Percentiles rank a stretch among this genome's conserved stretches.
Conservation (phyloP, 768 basidiomycete species). For the Suillus bovinus region DNA sequence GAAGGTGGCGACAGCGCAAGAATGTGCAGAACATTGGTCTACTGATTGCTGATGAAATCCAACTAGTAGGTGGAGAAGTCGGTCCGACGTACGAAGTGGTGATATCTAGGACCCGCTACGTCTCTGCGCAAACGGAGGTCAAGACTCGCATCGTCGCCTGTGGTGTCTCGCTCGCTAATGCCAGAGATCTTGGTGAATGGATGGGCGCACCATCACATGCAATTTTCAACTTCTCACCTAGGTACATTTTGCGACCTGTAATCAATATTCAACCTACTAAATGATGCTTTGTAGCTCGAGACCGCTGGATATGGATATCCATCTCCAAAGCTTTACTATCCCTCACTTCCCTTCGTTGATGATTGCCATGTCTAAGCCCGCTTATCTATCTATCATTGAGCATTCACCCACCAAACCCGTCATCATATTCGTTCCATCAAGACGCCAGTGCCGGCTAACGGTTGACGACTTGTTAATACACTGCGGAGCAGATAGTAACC, state of each 20-base stretch:
- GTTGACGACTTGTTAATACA: conserved; percentile 90
- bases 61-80: conserved; percentile 91
- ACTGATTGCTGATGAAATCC: conserved; percentile 93
- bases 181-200: conserved; percentile 96
- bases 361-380: conserved; percentile 99
- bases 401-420: conserved; percentile 85
- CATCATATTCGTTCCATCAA: conserved; percentile 89
- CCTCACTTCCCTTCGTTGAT: conserved; percentile 99
- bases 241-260: conserved; percentile 41
- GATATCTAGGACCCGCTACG: conserved; percentile 95
- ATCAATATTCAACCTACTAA: background rate
- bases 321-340: conserved; percentile 92
- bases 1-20: conserved; percentile 95
- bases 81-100: conserved; percentile 97
- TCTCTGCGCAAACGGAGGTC: conserved; percentile 89
- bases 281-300: conserved; percentile 62
- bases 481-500: conserved; percentile 83
- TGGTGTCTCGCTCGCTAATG: conserved; percentile 93
- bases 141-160: conserved; percentile 95
- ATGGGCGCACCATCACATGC: conserved; percentile 92
- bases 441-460: conserved; percentile 91
- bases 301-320: conserved; percentile 97
- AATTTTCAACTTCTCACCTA: conserved; percentile 97
- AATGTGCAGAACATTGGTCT: conserved; percentile 93
- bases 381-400: conserved; percentile 90